These are phyloP conservation scores for Lactifluus echinatus DNA, from an alignment of 768 basidiomycete genomes.

Conservation along the genomic window DNA sequence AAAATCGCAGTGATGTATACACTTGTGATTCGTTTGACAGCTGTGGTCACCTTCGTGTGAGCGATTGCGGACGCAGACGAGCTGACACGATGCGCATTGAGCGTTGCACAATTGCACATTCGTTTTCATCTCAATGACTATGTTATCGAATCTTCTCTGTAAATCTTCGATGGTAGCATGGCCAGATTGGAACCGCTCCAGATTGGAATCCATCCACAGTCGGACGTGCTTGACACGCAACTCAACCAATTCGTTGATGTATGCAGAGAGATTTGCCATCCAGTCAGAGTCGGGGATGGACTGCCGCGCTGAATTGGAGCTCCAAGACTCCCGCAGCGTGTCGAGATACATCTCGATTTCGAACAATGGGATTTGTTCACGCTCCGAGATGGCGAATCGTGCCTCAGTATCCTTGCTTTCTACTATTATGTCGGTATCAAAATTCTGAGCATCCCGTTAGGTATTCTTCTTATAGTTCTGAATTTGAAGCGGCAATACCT, in stretches of 20 bases:
- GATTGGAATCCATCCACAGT: constrained; percentile 44
- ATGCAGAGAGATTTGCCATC: constrained; percentile 30
- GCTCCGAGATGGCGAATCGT: constrained; percentile 28
- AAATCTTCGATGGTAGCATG: constrained; percentile 40
- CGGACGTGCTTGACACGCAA: constrained; percentile 39
- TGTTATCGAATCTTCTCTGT: constrained; percentile 35
- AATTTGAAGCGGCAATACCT: constrained; percentile 28
- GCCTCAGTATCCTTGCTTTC: constrained; percentile 30
- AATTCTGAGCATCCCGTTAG: constrained; percentile 31
- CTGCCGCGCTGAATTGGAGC: constrained; percentile 27
- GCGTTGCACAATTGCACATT: constrained; percentile 42
- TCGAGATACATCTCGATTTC: constrained; percentile 25
- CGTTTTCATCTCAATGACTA: constrained; percentile 37
- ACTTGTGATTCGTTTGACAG: constrained; percentile 43
- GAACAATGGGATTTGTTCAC: constrained; percentile 17
- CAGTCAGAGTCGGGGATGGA: constrained; percentile 34
- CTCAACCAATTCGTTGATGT: constrained; percentile 35
- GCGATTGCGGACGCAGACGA: constrained; percentile 39
- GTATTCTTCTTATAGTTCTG: too few species aligned
- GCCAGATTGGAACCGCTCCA: constrained; percentile 36
- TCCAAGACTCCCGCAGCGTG: constrained; percentile 27
- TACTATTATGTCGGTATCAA: constrained; percentile 42
- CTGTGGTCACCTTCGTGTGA: constrained; percentile 41
- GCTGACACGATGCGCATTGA: constrained; percentile 40
- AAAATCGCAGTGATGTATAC: constrained; percentile 37